phyloP scores from a whole-genome alignment of 2,329 filamentous ascomycete genomes.

The Fusarium drepaniforme region DNA sequence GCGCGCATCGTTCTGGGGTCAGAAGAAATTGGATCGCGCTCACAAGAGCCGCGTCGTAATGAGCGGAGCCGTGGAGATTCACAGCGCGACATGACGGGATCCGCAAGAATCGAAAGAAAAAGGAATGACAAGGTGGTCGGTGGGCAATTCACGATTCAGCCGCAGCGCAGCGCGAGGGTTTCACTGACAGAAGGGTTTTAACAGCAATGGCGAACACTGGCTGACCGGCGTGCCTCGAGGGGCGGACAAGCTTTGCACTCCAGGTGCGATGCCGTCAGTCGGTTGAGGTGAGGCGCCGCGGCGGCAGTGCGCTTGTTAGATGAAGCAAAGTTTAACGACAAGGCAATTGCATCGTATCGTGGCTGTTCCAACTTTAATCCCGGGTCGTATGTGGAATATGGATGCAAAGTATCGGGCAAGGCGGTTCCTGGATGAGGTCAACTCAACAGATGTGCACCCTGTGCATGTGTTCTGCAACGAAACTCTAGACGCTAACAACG shows the following conservation, averaged over 20 bases:
- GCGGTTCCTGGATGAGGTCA: background rate
- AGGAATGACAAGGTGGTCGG: constrained; percentile 27
- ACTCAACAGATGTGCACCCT: background rate
- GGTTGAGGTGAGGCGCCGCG: constrained; percentile 38
- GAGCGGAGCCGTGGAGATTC: constrained; percentile 7
- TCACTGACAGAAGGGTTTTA: constrained; percentile 26
- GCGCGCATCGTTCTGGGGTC: background rate
- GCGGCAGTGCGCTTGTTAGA: constrained; percentile 37
- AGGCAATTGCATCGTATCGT: background rate
- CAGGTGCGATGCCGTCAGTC: constrained; percentile 12
- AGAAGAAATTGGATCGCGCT: background rate
- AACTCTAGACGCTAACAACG: background rate
- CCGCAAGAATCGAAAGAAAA: constrained; percentile 13
- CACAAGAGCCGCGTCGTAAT: background rate
- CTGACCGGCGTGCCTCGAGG: constrained; percentile 27
- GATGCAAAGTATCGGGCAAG: background rate
- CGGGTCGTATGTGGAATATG: background rate
- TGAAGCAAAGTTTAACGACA: constrained; percentile 8
- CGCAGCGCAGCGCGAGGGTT: constrained; percentile 28
- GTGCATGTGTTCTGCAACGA: background rate
- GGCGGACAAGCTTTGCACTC: constrained; percentile 19
- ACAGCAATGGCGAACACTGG: constrained; percentile 20
- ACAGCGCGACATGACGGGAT: constrained; percentile 25
- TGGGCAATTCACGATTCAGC: constrained; percentile 30
- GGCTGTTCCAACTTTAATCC: background rate